Evolutionary conservation across 176 grass and related monocot genomes (phyloP).

Genomic region (Poa pratensis): DNA sequence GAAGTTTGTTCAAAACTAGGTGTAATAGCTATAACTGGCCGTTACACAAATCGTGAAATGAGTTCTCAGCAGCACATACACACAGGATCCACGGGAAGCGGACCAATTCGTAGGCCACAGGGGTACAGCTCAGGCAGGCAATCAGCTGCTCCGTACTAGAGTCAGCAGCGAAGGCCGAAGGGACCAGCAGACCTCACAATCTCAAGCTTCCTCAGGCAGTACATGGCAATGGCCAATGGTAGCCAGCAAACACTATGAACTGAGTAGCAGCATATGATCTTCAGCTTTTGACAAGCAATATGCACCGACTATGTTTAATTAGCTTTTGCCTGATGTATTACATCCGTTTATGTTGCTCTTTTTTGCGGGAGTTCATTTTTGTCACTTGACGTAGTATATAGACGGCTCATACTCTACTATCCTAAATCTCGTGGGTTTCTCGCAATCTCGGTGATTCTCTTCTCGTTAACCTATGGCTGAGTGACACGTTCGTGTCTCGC

Average conservation of each 20-base stretch:
- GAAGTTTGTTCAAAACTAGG: conserved; percentile 48
- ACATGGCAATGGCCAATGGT: neutral
- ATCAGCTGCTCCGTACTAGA: neutral
- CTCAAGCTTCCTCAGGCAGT: neutral
- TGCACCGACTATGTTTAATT: neutral
- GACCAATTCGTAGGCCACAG: neutral
- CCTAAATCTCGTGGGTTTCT: too few relatives aligned
- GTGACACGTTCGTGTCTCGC: too few relatives aligned
- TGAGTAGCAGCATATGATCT: neutral
- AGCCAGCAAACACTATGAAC: neutral
- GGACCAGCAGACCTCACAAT: neutral
- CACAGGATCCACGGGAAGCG: neutral
- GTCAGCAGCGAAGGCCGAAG: neutral
- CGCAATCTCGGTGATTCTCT: too few relatives aligned
- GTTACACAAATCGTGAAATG: neutral
- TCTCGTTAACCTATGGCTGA: too few relatives aligned
- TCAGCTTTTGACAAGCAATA: neutral
- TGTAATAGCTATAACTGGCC: conserved; percentile 9
- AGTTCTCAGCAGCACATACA: neutral
- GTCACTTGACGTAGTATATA: neutral
- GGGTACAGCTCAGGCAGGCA: neutral
- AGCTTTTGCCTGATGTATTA: neutral
- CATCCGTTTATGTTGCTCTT: neutral
- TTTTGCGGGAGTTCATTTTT: neutral
- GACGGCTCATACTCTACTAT: neutral